phyloP scores from a whole-genome alignment of 2,329 filamentous ascomycete species.

The Pseudocercospora vitis region DNA sequence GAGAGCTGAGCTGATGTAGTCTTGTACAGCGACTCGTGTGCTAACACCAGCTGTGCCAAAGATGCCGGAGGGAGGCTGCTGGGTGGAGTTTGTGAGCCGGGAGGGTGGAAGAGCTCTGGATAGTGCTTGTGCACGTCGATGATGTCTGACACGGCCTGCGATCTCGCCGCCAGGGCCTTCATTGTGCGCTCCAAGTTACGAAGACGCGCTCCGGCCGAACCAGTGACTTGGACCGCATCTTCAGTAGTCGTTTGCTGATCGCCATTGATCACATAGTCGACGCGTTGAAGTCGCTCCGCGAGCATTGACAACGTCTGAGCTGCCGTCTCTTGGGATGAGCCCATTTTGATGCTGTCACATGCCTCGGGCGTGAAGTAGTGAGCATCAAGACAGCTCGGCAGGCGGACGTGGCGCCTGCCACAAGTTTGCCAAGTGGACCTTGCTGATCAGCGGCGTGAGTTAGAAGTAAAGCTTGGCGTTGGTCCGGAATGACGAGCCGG shows the following conservation, averaged over 20 bases:
- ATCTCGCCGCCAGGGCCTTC: constrained; percentile 43
- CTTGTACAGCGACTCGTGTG: constrained; percentile 46
- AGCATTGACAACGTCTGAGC: constrained; percentile 44
- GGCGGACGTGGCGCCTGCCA: not conserved
- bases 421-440: not conserved
- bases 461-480: not conserved
- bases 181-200: constrained; percentile 33
- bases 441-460: not conserved
- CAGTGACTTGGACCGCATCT: constrained; percentile 2
- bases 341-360: constrained; percentile 20
- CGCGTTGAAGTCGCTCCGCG: constrained; percentile 46
- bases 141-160: constrained; percentile 42
- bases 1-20: constrained; percentile 46
- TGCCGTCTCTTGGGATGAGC: constrained; percentile 16
- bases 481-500: constrained; percentile 1
- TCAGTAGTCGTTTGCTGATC: constrained; percentile 17
- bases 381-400: not conserved
- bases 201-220: constrained; percentile 30
- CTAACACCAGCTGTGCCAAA: constrained; percentile 44
- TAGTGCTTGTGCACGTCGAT: constrained; percentile 44
- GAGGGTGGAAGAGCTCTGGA: constrained; percentile 41
- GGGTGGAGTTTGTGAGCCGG: constrained; percentile 25
- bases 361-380: constrained; percentile 23
- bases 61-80: constrained; percentile 28
- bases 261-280: constrained; percentile 47